These are phyloP conservation scores for Barnettozyma siamensis DNA, from an alignment of 805 yeast genomes.

Conservation along the genomic window DNA sequence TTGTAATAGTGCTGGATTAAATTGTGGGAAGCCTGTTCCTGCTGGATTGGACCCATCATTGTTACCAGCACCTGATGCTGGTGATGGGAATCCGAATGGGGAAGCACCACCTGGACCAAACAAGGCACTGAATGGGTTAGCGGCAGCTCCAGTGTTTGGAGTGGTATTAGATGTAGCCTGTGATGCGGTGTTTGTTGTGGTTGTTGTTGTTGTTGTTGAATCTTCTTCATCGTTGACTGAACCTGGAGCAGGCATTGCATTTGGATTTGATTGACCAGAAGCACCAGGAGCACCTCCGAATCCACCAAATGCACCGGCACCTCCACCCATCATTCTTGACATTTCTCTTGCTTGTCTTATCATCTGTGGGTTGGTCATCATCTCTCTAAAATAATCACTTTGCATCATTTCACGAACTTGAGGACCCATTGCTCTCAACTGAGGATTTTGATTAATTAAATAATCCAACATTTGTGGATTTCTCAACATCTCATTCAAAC, in stretches of 20 bases:
- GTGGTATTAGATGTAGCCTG: conserved; percentile 12
- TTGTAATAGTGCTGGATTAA: conserved; percentile 44
- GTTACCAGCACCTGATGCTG: conserved; percentile 13
- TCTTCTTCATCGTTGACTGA: conserved; percentile 18
- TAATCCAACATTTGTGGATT: conserved; percentile 87
- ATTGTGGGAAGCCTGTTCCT: conserved; percentile 30
- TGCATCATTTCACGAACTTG: conserved; percentile 82
- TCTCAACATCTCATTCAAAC: conserved; percentile 73
- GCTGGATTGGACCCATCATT: conserved; percentile 34
- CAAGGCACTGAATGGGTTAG: neutral
- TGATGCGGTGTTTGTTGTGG: conserved; percentile 19
- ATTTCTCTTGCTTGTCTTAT: conserved; percentile 77
- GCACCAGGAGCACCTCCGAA: conserved; percentile 19
- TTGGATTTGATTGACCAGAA: conserved; percentile 15
- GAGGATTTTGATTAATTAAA: conserved; percentile 78
- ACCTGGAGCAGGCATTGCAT: conserved; percentile 48
- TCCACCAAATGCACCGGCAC: conserved; percentile 23
- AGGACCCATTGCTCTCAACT: conserved; percentile 81
- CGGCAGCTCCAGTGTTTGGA: conserved; percentile 10
- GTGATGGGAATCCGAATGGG: conserved; percentile 2
- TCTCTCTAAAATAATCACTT: conserved; percentile 74
- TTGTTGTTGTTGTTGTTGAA: conserved; percentile 25
- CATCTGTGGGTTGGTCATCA: conserved; percentile 79
- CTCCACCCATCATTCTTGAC: conserved; percentile 43
- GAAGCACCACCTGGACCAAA: conserved; percentile 2